A percentile compares a stretch with the other conserved stretches of the same genome.
These are phyloP conservation scores for Carex arenaria DNA, from an alignment of 202 grass and related monocot species.

Conservation along the genomic window DNA sequence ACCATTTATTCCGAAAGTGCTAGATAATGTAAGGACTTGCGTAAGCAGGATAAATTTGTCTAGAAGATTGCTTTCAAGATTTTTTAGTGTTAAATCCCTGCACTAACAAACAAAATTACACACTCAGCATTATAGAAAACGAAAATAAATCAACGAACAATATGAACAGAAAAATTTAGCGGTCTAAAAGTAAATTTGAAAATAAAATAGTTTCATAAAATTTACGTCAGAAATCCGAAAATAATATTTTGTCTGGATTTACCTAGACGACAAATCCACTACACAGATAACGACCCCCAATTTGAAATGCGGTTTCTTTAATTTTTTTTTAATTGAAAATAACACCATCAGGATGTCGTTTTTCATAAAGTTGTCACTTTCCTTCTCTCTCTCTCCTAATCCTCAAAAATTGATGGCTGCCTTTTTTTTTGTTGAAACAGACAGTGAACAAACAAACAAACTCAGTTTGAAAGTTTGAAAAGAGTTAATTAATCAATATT, in stretches of 20 bases:
- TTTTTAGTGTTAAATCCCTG: neutral
- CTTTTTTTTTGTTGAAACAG: neutral
- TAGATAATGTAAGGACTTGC: neutral
- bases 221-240: neutral
- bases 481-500: neutral
- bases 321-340: neutral
- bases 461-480: neutral
- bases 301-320: neutral
- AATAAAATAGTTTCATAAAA: neutral
- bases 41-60: neutral
- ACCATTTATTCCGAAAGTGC: neutral
- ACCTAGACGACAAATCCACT: neutral
- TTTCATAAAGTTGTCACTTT: neutral
- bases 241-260: neutral
- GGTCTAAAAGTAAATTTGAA: neutral
- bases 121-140: neutral
- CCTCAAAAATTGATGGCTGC: conserved; percentile 1
- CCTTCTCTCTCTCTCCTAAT: neutral
- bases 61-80: neutral
- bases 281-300: neutral
- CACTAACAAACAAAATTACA: conserved; percentile 1
- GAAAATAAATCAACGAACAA: neutral
- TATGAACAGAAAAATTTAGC: neutral
- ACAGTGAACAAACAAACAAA: neutral
- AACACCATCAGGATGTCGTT: neutral